Evolutionary conservation across 441 rosid genomes (phyloP).

Genomic region (Viola pubescens): DNA sequence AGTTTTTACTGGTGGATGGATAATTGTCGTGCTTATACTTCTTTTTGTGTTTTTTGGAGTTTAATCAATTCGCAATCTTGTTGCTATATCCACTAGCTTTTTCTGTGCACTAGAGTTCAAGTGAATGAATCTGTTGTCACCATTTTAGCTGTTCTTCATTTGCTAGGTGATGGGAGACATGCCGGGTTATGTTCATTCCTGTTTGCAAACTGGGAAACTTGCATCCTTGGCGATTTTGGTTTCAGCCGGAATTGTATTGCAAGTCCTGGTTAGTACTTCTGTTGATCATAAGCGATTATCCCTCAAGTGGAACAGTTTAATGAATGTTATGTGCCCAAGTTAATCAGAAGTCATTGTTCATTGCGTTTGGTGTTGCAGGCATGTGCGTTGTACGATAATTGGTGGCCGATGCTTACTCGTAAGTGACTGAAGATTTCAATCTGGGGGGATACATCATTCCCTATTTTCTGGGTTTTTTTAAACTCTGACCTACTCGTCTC

Average conservation of each 20-base stretch:
- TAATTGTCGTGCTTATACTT: no score
- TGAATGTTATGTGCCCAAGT: neutral
- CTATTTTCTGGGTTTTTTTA: no score
- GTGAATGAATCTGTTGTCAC: no score
- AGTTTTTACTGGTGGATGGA: no score
- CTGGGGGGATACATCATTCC: neutral
- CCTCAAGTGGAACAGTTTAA: neutral
- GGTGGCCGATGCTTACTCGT: slow-evolving; percentile 99
- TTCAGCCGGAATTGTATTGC: slow-evolving; percentile 78
- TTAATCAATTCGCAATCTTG: no score
- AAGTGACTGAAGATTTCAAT: slow-evolving; percentile 18
- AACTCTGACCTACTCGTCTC: no score
- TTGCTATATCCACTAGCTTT: no score
- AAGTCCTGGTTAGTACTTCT: slow-evolving; percentile 57
- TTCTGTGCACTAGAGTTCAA: no score
- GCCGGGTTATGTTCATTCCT: slow-evolving; percentile 64
- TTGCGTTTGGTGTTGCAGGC: slow-evolving; percentile 43
- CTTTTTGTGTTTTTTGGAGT: no score
- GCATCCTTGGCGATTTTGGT: slow-evolving; percentile 79
- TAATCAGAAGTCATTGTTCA: slow-evolving; percentile 5
- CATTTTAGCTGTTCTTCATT: no score
- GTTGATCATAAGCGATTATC: neutral
- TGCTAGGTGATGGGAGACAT: slow-evolving; percentile 53
- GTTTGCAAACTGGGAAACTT: slow-evolving; percentile 79
- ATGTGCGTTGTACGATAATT: slow-evolving; percentile 82